Evolutionary conservation across 306 rosid genomes (phyloP).

Genomic region (Ammopiptanthus mongolicus): DNA sequence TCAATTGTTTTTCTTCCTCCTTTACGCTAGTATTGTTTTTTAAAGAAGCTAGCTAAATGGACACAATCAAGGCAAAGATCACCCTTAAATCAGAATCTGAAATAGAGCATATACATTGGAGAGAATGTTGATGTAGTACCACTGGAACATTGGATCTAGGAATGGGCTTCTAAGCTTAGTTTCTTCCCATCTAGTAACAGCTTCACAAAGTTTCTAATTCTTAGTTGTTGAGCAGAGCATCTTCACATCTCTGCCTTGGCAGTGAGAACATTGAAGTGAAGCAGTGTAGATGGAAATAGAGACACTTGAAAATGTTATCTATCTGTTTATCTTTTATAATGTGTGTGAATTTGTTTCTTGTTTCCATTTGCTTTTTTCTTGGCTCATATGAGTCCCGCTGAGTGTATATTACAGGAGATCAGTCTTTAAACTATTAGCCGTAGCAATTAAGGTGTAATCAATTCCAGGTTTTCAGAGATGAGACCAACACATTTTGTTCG

Average conservation of each 20-base stretch:
- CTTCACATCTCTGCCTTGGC: background rate
- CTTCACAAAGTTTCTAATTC: background rate
- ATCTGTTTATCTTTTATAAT: background rate
- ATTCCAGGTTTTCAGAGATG: background rate
- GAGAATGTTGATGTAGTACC: conserved; percentile 1
- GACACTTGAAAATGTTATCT: background rate
- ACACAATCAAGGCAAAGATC: background rate
- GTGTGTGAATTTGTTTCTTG: background rate
- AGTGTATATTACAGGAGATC: background rate
- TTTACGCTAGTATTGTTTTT: background rate
- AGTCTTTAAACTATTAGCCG: background rate
- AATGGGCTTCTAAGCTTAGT: background rate
- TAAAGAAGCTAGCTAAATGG: background rate
- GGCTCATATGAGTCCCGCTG: background rate
- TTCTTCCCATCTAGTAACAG: background rate
- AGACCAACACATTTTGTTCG: background rate
- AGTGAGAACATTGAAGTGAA: background rate
- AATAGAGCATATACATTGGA: background rate
- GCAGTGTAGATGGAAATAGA: background rate
- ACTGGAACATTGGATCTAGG: background rate
- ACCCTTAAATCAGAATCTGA: background rate
- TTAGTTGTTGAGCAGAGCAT: background rate
- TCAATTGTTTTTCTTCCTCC: background rate
- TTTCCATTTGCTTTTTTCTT: background rate
- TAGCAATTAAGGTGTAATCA: background rate